Conservation (phyloP, 2,329 filamentous ascomycete genomes). For the Fusarium tupiense region DNA sequence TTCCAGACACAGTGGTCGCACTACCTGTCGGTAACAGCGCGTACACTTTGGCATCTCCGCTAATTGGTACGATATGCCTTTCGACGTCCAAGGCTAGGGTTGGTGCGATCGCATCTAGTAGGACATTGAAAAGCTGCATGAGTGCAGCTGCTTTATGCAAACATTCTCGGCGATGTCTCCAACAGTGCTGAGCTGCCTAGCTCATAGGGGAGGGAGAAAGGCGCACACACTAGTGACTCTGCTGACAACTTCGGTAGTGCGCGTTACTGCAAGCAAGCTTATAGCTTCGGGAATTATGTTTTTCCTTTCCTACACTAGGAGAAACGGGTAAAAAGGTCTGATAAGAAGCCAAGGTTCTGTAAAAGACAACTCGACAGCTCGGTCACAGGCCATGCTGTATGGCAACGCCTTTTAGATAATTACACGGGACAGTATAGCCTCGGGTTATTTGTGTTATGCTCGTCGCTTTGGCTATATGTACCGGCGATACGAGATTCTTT, state of each 20-base stretch:
- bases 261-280: background rate
- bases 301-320: accelerated
- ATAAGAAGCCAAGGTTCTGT: background rate
- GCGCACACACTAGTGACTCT: background rate
- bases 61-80: too few species aligned
- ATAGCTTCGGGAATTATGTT: accelerated
- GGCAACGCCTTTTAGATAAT: accelerated
- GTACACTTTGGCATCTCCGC: too few species aligned
- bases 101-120: too few species aligned
- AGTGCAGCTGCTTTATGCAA: too few species aligned
- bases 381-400: accelerated
- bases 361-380: too few species aligned
- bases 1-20: too few species aligned
- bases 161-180: too few species aligned
- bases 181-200: accelerated
- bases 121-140: too few species aligned
- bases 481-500: background rate
- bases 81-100: too few species aligned
- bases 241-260: accelerated
- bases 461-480: accelerated
- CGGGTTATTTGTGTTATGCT: accelerated
- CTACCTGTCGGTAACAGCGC: too few species aligned
- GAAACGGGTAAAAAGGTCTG: background rate
- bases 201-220: background rate
- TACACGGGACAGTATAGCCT: accelerated